Evolutionary conservation across 352 stramenopile genomes (phyloP), one percentile per base, ranked within the genome.

Genomic region (Phytophthora megakarya): DNA sequence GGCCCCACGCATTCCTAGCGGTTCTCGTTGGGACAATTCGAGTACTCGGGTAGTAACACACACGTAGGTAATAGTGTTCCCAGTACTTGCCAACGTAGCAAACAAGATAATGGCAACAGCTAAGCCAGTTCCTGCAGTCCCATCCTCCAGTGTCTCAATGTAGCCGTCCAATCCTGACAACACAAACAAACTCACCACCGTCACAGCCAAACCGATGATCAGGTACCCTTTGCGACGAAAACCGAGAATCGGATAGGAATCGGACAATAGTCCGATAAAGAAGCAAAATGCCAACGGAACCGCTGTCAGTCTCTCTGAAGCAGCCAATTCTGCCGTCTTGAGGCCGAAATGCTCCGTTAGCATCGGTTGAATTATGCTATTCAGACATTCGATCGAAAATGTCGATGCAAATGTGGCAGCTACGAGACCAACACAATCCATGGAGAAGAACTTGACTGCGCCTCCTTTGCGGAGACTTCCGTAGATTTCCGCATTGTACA

Each of bases 221-320:
- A 93, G 84, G 70, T 97, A 97, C 18, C 80, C 72, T 67, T 93
- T 94, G n/a, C 87, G 75, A n/a, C 83, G 86, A 37, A 84, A 81
- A 5, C 88, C 84, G 42, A 76, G 66, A 52, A 97, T 88, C 13
- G 89, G 89, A 48, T 88, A 84, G 47, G 70, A 91, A 61, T 96
- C 89, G 11, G 73, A 84, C 10, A 96, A 26, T 26, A 95, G 66
- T 13, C 87, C 91, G 39, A 95, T 76, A n/a, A 96, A 58, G 23
- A 97, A 84, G 66, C 89, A 92, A 42, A 90, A 76, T 0, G 67
- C 73, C 62, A 84, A 80, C 9, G 87, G 87, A 10, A 97, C 65
- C 22, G 82, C 60, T 0, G 86, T 67, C 12, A 81, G 23, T 12
- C 72, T 69, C 21, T 72, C 38, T 0, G 67, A 57, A 9, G 70